Evolutionary conservation across 441 rosid species (phyloP).

Genomic region (Bruguiera hainesii): DNA sequence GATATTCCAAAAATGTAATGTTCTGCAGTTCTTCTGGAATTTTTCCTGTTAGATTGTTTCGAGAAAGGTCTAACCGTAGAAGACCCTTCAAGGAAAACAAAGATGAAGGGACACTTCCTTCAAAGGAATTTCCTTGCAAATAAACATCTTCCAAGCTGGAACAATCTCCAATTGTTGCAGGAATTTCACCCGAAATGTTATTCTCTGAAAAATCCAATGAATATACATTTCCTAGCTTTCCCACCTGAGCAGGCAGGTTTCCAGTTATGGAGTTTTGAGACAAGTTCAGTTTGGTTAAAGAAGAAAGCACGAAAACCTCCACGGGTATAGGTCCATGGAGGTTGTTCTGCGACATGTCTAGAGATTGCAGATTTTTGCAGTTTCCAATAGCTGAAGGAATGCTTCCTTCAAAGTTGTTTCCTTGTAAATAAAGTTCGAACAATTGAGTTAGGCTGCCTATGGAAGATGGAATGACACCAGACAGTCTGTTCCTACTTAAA

Average conservation of each 20-base stretch:
- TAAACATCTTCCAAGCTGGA: slow-evolving; percentile 11
- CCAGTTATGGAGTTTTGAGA: slow-evolving; percentile 6
- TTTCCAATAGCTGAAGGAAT: slow-evolving; percentile 14
- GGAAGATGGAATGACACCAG: slow-evolving; percentile 18
- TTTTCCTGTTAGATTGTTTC: slow-evolving; percentile 12
- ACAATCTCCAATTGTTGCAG: slow-evolving; percentile 11
- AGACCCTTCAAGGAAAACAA: slow-evolving; percentile 10
- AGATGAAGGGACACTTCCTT: slow-evolving; percentile 10
- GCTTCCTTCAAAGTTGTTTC: slow-evolving; percentile 16
- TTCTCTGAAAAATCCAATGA: slow-evolving; percentile 11
- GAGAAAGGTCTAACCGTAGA: slow-evolving; percentile 12
- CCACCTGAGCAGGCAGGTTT: neutral
- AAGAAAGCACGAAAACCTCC: slow-evolving; percentile 2
- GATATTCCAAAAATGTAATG: neutral
- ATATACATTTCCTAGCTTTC: neutral
- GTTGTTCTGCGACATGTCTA: slow-evolving; percentile 8
- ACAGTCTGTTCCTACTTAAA: slow-evolving; percentile 4
- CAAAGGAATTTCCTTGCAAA: slow-evolving; percentile 15
- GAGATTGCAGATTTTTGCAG: slow-evolving; percentile 2
- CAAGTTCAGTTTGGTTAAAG: neutral
- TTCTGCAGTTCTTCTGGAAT: slow-evolving; percentile 3
- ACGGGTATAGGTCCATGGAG: slow-evolving; percentile 15
- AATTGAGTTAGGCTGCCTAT: slow-evolving; percentile 15
- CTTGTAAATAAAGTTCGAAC: neutral
- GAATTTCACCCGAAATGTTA: slow-evolving; percentile 12